A percentile compares a stretch with the other conserved stretches of the same genome.
Evolutionary conservation across 164 flowering plant genomes (phyloP).

Genomic region (Santalum album): DNA sequence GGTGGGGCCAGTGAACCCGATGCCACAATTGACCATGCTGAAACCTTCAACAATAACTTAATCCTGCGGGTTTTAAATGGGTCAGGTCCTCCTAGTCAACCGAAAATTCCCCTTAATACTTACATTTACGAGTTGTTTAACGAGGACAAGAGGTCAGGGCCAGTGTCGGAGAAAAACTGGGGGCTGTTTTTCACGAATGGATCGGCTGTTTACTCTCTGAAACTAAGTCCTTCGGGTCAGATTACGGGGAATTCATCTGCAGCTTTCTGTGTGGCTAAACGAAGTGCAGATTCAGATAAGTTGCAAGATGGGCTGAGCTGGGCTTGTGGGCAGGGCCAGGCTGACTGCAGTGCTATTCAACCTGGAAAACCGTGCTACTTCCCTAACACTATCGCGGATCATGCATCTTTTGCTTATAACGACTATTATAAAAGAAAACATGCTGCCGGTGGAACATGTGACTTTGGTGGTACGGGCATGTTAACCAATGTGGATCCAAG

Average conservation of each 20-base stretch:
- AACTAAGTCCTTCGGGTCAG: conserved; percentile 20
- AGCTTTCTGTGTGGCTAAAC: conserved; percentile 58
- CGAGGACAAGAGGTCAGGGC: conserved; percentile 62
- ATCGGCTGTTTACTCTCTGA: conserved; percentile 41
- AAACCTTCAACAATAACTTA: conserved; percentile 53
- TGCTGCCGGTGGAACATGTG: conserved; percentile 73
- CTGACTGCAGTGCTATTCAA: conserved; percentile 73
- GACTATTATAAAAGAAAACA: conserved; percentile 73
- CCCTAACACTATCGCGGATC: conserved; percentile 46
- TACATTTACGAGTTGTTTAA: conserved; percentile 79
- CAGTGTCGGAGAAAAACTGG: conserved; percentile 64
- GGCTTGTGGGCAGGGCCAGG: conserved; percentile 89
- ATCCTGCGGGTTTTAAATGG: conserved; percentile 46
- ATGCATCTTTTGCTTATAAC: conserved; percentile 88
- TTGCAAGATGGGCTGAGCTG: conserved; percentile 66
- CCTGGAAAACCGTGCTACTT: conserved; percentile 58
- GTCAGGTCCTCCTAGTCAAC: conserved; percentile 77
- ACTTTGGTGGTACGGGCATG: conserved; percentile 73
- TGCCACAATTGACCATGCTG: conserved; percentile 72
- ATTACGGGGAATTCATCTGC: conserved; percentile 33
- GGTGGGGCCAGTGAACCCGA: conserved; percentile 80
- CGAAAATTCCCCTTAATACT: conserved; percentile 45
- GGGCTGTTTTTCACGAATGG: conserved; percentile 59
- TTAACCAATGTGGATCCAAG: conserved; percentile 63
- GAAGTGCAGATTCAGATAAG: conserved; percentile 41